Conservation (phyloP, 2,329 filamentous ascomycete species). For the Diatrype stigma region DNA sequence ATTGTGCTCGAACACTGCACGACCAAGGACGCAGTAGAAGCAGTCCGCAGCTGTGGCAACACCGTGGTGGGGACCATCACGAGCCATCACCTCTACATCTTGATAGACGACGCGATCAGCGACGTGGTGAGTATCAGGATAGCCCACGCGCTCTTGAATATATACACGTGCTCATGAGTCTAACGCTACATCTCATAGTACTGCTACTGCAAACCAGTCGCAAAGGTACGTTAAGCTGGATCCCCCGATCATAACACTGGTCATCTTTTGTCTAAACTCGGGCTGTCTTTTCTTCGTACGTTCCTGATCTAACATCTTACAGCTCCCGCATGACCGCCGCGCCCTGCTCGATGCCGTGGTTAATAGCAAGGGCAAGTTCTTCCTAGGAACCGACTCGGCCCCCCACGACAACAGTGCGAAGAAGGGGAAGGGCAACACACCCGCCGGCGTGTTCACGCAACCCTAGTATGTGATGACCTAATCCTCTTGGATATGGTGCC, state of each 20-base stretch:
- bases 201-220: slow-evolving; percentile 68
- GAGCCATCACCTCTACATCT: slow-evolving; percentile 59
- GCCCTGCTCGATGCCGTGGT: slow-evolving; percentile 65
- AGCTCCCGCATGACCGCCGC: slow-evolving; percentile 58
- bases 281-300: too few relatives aligned
- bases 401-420: slow-evolving; percentile 61
- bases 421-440: slow-evolving; percentile 51
- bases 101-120: slow-evolving; percentile 42
- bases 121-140: background rate
- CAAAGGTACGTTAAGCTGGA: slow-evolving; percentile 37
- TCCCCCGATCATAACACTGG: too few relatives aligned
- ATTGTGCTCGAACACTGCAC: slow-evolving; percentile 60
- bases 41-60: slow-evolving; percentile 57
- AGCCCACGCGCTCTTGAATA: background rate
- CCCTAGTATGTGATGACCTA: slow-evolving; percentile 41
- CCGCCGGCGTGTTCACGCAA: slow-evolving; percentile 76
- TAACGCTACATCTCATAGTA: slow-evolving; percentile 39
- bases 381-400: slow-evolving; percentile 70
- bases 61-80: slow-evolving; percentile 62
- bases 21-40: slow-evolving; percentile 56
- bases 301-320: background rate
- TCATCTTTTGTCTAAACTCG: too few relatives aligned
- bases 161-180: slow-evolving; percentile 27
- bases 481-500: background rate
- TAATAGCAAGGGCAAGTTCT: slow-evolving; percentile 61